Percentiles rank a stretch among this genome's conserved stretches.
These are phyloP conservation scores for Lunasporangiospora selenospora DNA, from an alignment of 192 early-diverging fungal species.

Conservation along the genomic window DNA sequence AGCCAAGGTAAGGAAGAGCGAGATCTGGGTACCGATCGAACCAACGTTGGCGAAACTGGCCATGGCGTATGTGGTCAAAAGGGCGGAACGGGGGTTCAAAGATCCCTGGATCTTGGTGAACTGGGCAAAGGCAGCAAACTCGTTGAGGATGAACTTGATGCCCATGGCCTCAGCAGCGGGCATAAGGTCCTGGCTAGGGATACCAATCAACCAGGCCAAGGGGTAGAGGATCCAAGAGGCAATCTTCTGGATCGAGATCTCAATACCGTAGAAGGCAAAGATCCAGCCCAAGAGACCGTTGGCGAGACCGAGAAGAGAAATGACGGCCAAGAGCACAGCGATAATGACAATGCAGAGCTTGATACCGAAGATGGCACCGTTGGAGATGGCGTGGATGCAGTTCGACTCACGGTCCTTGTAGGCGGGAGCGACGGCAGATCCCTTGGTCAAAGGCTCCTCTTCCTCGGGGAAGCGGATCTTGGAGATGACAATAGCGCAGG, in stretches of 20 bases:
- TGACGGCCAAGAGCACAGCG: conserved; percentile 77
- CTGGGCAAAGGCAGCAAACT: conserved; percentile 83
- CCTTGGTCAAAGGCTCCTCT: conserved; percentile 79
- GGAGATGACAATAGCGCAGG: conserved; percentile 81
- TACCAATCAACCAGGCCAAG: conserved; percentile 67
- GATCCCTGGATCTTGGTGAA: conserved; percentile 50
- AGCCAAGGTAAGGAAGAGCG: conserved; percentile 74
- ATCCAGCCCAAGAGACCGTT: conserved; percentile 79
- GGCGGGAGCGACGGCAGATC: conserved; percentile 66
- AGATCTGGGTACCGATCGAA: conserved; percentile 86
- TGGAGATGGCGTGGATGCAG: conserved; percentile 80
- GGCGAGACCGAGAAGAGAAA: conserved; percentile 72
- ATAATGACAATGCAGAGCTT: conserved; percentile 77
- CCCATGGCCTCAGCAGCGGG: conserved; percentile 49
- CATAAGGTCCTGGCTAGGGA: conserved; percentile 39
- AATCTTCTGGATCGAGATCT: conserved; percentile 71
- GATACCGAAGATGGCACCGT: conserved; percentile 85
- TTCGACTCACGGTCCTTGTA: conserved; percentile 71
- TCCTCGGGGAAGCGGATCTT: conserved; percentile 88
- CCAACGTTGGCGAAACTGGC: conserved; percentile 89
- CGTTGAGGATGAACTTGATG: conserved; percentile 86
- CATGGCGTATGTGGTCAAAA: conserved; percentile 77
- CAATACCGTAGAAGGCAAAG: conserved; percentile 66
- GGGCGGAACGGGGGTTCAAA: conserved; percentile 56
- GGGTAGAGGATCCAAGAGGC: conserved; percentile 75